Percentiles rank a stretch among this genome's conserved stretches.
Conservation (phyloP, 257 asterid species). For the Salvia miltiorrhiza region DNA sequence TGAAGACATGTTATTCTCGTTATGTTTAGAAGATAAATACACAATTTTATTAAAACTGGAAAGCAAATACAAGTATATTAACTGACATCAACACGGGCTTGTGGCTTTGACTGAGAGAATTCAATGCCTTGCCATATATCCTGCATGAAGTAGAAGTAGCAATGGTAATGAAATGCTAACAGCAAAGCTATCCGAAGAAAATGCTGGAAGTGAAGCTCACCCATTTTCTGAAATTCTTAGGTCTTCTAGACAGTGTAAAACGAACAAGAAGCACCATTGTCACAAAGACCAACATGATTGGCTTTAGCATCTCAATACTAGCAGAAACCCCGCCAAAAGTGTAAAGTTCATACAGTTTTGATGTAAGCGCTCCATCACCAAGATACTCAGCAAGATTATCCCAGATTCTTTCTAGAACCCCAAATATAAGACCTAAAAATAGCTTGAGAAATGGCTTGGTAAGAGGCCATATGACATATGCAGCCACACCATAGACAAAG, state of each 20-base stretch:
- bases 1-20: conserved; percentile 31
- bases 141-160: conserved; percentile 45
- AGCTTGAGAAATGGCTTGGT: conserved; percentile 76
- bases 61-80: conserved; percentile 2
- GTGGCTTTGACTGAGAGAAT: conserved; percentile 94
- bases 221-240: conserved; percentile 94
- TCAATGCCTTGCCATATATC: conserved; percentile 99
- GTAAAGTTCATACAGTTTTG: conserved; percentile 66
- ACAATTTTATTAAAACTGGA: background rate
- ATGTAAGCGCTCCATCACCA: conserved; percentile 60
- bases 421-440: conserved; percentile 50
- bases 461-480: conserved; percentile 80
- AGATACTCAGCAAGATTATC: conserved; percentile 64
- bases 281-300: conserved; percentile 63
- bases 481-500: conserved; percentile 53
- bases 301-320: conserved; percentile 69
- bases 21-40: conserved; percentile 16
- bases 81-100: conserved; percentile 99
- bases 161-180: conserved; percentile 14
- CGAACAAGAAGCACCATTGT: conserved; percentile 90
- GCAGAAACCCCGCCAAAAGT: conserved; percentile 77
- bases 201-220: conserved; percentile 44
- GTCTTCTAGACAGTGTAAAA: conserved; percentile 91
- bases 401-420: conserved; percentile 59
- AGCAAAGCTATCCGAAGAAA: conserved; percentile 18